Conservation (phyloP, 2,329 filamentous ascomycete genomes). For the Trichoderma sp. region DNA sequence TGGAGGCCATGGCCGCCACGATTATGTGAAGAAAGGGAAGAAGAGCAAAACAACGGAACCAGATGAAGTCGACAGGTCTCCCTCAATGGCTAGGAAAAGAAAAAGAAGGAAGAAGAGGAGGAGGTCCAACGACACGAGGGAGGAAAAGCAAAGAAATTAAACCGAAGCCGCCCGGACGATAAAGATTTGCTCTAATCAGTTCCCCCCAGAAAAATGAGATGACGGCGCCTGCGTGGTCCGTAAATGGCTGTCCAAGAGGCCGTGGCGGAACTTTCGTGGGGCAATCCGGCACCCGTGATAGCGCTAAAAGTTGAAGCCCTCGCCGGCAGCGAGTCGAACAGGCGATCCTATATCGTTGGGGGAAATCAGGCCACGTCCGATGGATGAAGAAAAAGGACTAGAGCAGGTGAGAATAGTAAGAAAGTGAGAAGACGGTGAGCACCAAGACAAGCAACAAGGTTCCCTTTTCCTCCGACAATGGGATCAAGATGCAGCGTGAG, state of each 20-base stretch:
- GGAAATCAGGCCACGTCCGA: not conserved
- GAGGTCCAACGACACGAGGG: not conserved
- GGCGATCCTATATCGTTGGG: not conserved
- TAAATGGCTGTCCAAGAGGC: conserved; percentile 2
- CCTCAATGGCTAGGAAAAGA: not conserved
- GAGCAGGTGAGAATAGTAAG: not conserved
- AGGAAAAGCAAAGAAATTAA: not conserved
- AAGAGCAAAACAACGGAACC: not conserved
- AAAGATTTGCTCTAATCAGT: conserved; percentile 3
- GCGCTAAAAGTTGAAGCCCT: conserved; percentile 11
- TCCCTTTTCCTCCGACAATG: not conserved
- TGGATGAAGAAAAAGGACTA: not conserved
- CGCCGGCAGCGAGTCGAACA: not conserved
- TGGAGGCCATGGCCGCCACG: conserved; percentile 30
- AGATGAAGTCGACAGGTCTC: not conserved
- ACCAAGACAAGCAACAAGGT: not conserved
- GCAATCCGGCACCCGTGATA: not conserved
- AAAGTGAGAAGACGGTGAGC: conserved; percentile 1
- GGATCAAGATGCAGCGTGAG: not conserved
- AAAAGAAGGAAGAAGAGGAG: not conserved
- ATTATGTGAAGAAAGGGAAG: not conserved
- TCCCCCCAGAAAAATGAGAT: conserved; percentile 2
- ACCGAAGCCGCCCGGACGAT: conserved; percentile 12
- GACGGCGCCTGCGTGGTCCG: not conserved
- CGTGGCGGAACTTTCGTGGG: conserved; percentile 18